Evolutionary conservation across 2,329 filamentous ascomycete genomes (phyloP).

Genomic region (Diplocarpon mali): DNA sequence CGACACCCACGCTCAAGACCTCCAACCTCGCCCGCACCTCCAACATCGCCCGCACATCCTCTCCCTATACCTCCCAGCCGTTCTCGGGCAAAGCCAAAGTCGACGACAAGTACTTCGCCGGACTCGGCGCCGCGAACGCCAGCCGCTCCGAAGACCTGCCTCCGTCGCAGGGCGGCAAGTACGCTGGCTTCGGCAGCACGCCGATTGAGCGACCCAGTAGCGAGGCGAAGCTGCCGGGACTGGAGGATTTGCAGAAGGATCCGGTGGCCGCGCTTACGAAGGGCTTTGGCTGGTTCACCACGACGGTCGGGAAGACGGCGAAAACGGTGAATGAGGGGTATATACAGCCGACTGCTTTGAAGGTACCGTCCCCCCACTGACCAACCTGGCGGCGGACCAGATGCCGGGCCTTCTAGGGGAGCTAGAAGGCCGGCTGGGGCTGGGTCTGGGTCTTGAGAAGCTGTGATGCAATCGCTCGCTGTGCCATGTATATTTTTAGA

Average conservation of each 20-base stretch:
- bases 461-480: background rate
- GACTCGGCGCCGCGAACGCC: constrained; percentile 74
- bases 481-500: background rate
- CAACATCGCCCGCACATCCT: constrained; percentile 23
- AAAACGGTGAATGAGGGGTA: constrained; percentile 86
- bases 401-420: too few relatives aligned
- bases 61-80: constrained; percentile 23
- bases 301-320: constrained; percentile 78
- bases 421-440: background rate
- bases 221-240: constrained; percentile 44
- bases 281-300: constrained; percentile 89
- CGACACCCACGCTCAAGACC: constrained; percentile 15
- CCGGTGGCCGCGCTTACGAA: constrained; percentile 81
- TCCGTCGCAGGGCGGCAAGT: constrained; percentile 88
- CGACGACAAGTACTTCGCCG: constrained; percentile 84
- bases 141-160: constrained; percentile 60
- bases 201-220: constrained; percentile 36
- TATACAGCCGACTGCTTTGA: constrained; percentile 84
- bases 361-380: constrained; percentile 41
- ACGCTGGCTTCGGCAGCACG: constrained; percentile 77
- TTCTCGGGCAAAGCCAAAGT: constrained; percentile 43
- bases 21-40: too few relatives aligned
- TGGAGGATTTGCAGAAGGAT: constrained; percentile 88
- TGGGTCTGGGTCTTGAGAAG: background rate
- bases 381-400: background rate